Evolutionary conservation across 352 stramenopile species (phyloP).

Genomic region (Phytophthora hibernalis): DNA sequence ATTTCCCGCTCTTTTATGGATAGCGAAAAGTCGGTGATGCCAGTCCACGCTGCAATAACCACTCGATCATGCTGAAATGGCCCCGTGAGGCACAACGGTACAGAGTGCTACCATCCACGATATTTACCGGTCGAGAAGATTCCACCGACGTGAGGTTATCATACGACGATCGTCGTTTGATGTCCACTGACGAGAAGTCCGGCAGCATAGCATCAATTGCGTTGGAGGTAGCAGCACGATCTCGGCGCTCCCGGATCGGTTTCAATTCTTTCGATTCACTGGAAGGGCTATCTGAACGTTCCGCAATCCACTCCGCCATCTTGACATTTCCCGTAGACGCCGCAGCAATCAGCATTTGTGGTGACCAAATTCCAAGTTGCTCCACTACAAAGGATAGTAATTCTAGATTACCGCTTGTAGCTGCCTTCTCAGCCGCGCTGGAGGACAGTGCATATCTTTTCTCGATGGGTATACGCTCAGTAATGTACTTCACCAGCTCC

Average conservation of each 20-base stretch:
- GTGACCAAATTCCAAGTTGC: constrained; percentile 39
- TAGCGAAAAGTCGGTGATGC: constrained; percentile 28
- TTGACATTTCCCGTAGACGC: constrained; percentile 37
- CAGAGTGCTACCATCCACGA: constrained; percentile 35
- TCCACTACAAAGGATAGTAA: constrained; percentile 42
- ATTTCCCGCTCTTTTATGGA: constrained; percentile 37
- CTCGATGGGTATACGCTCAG: constrained; percentile 23
- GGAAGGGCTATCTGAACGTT: constrained; percentile 9
- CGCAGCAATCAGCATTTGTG: constrained; percentile 32
- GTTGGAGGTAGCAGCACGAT: constrained; percentile 28
- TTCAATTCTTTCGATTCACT: constrained; percentile 7
- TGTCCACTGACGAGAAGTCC: constrained; percentile 6
- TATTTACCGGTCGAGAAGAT: constrained; percentile 22
- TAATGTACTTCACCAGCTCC: constrained; percentile 42
- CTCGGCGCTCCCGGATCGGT: constrained; percentile 19
- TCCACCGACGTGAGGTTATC: constrained; percentile 24
- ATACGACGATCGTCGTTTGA: constrained; percentile 31
- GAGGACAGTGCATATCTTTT: constrained; percentile 22
- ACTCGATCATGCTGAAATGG: constrained; percentile 43
- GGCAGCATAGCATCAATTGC: constrained; percentile 19
- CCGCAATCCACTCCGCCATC: constrained; percentile 43
- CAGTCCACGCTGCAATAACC: constrained; percentile 33
- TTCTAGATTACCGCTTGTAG: constrained; percentile 34
- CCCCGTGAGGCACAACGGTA: constrained; percentile 25
- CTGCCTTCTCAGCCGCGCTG: constrained; percentile 32